phyloP scores from a whole-genome alignment of 106 monocot genomes.

The Allium sativum region DNA sequence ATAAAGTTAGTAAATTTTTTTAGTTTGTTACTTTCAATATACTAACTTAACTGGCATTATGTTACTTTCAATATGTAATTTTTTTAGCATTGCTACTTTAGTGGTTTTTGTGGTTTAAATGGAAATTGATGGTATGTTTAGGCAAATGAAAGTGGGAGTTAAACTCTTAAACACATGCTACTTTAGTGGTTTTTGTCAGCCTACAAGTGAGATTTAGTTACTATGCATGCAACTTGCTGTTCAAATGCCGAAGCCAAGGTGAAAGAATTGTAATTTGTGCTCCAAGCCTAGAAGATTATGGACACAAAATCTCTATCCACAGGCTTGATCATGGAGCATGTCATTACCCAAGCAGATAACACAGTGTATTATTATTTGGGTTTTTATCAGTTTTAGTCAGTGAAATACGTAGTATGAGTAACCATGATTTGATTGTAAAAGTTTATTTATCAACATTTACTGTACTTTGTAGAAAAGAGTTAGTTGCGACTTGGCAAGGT shows the following conservation, averaged over 20 bases:
- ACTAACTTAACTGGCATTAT: too few species aligned
- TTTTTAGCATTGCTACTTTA: too few species aligned
- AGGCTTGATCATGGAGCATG: constrained; percentile 29
- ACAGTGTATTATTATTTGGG: not conserved
- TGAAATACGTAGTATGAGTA: not conserved
- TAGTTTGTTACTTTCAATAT: too few species aligned
- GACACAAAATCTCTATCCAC: not conserved
- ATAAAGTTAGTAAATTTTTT: too few species aligned
- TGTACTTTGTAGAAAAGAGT: too few species aligned
- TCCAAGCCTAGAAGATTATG: constrained; percentile 32
- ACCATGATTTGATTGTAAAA: not conserved
- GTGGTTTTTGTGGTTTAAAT: too few species aligned
- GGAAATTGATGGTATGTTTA: constrained; percentile 26
- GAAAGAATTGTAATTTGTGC: constrained; percentile 19
- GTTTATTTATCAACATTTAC: not conserved
- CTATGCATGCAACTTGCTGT: constrained; percentile 55
- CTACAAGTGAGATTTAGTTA: constrained; percentile 17
- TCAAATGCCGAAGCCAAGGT: constrained; percentile 36
- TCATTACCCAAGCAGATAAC: not conserved
- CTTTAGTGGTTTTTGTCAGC: constrained; percentile 48
- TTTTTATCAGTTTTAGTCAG: not conserved
- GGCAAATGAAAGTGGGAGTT: constrained; percentile 29
- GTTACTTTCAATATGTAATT: too few species aligned
- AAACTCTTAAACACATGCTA: constrained; percentile 37
- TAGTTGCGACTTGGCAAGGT: too few species aligned